Evolutionary conservation across 2,329 filamentous ascomycete species (phyloP).

Genomic region (Truncatella angustata): DNA sequence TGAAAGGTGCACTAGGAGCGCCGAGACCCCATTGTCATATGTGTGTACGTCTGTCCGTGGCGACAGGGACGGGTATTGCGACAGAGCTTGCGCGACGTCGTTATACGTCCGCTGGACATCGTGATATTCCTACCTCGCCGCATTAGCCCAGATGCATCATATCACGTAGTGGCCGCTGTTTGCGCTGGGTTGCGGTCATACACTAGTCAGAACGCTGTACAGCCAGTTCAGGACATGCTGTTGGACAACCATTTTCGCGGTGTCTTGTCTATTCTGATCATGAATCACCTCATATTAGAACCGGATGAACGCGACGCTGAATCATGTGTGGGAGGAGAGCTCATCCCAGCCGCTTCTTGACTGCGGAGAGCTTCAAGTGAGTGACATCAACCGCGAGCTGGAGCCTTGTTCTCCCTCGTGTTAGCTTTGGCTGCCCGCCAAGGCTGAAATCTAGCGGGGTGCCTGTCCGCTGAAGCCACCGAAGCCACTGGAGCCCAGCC

Average conservation of each 20-base stretch:
- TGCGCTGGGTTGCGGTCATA: slow-evolving; percentile 35
- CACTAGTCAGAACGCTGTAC: slow-evolving; percentile 82
- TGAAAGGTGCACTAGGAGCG: slow-evolving; percentile 79
- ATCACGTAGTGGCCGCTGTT: neutral
- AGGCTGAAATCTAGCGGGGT: slow-evolving; percentile 9
- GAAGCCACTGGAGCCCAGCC: neutral
- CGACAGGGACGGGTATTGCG: slow-evolving; percentile 74
- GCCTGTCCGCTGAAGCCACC: neutral
- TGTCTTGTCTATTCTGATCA: slow-evolving; percentile 5
- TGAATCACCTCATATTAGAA: neutral
- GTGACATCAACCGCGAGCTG: neutral
- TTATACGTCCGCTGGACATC: slow-evolving; percentile 92
- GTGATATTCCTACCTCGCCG: slow-evolving; percentile 73
- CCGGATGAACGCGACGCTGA: neutral
- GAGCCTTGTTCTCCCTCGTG: slow-evolving; percentile 8
- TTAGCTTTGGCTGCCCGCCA: slow-evolving; percentile 8
- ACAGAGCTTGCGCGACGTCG: slow-evolving; percentile 80
- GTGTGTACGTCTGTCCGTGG: slow-evolving; percentile 95
- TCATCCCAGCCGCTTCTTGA: neutral
- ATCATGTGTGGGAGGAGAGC: neutral
- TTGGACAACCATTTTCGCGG: slow-evolving; percentile 64
- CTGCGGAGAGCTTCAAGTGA: neutral
- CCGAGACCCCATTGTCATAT: slow-evolving; percentile 83
- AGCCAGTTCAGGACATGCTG: slow-evolving; percentile 94
- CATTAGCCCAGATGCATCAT: slow-evolving; percentile 8